Evolutionary conservation across 2,329 filamentous ascomycete genomes (phyloP), one percentile per base, ranked within the genome.

Genomic region (Exophiala phaeomuriformis): DNA sequence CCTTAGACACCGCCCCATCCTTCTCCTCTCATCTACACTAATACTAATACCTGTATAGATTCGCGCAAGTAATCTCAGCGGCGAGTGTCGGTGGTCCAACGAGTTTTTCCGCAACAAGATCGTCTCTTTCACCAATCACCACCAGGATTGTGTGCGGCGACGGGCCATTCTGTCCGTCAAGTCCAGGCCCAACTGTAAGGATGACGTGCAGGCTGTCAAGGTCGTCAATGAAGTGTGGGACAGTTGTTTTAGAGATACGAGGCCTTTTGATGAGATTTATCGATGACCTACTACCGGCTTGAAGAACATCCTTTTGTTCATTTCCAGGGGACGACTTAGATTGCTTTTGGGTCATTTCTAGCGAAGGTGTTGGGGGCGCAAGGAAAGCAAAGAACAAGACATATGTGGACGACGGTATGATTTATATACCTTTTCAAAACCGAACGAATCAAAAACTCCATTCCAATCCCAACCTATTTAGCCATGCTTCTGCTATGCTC

Each of bases 151-250:
- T 71, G 91, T 98, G 49, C 79, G 90, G 56, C 75, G 81, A 65
- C 77, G 93, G 63, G 93, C 93, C 7, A 83, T 89, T 33, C 73
- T 86, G 62, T 94, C 88, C 27, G 82, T 98, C 63, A 80, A 83
- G 74, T 83, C 81, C 33, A 78, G 93, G 57, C 89, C 90, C 10
- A 77, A 79, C 44, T 93, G 90, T 67, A 88, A 87, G 69, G 87
- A 95, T 69, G 84, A 95, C 64, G 83, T 84, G 9, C 88, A 97
- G 62, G 93, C 93, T 3, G 80, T 82, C 48, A 88, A 86, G 72
- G 84, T 94, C 29, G 89, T 98, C 53, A 93, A 97, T 71, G 85
- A 95, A 71, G 93, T 98, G n/a, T 98, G 91, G 89, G 90, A 95
- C 63, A 96, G 90, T 64, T 98, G 93, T 70, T 98, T 95, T 69